A percentile compares a stretch with the other conserved stretches of the same genome.
Conservation (phyloP, 1,284 basidiomycete species). For the Omphalotus olearius region DNA sequence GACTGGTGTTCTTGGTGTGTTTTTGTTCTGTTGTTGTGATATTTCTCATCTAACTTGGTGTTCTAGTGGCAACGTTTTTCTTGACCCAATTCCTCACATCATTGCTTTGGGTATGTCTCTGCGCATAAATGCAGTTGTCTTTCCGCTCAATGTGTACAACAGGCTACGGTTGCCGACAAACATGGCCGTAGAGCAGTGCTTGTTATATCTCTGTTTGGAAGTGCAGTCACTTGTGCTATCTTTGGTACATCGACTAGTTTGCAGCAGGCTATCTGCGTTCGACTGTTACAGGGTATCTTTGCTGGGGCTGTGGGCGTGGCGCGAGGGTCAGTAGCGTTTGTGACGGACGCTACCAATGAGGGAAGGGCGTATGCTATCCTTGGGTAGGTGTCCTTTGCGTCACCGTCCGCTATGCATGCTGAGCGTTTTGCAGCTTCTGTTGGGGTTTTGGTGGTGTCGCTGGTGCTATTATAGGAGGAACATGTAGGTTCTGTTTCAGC, state of each 20-base stretch:
- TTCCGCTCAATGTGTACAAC: slow-evolving; percentile 18
- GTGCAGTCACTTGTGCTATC: slow-evolving; percentile 70
- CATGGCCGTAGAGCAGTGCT: slow-evolving; percentile 87
- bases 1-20: slow-evolving; percentile 75
- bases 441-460: slow-evolving; percentile 96
- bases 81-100: slow-evolving; percentile 91
- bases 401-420: slow-evolving; percentile 3
- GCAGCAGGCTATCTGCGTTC: slow-evolving; percentile 80
- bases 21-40: slow-evolving; percentile 8
- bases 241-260: slow-evolving; percentile 87
- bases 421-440: slow-evolving; percentile 54
- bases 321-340: slow-evolving; percentile 81
- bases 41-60: slow-evolving; percentile 1
- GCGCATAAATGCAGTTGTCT: not conserved
- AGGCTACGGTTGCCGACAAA: slow-evolving; percentile 92
- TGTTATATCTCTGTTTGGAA: slow-evolving; percentile 81
- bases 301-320: slow-evolving; percentile 94
- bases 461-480: slow-evolving; percentile 82
- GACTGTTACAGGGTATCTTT: slow-evolving; percentile 94
- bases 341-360: slow-evolving; percentile 91
- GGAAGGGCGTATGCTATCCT: slow-evolving; percentile 92
- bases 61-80: slow-evolving; percentile 73
- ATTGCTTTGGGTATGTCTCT: slow-evolving; percentile 68
- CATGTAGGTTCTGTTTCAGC: slow-evolving; percentile 49
- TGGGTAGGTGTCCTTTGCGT: slow-evolving; percentile 46